These are phyloP conservation scores for Aspergillus sp. DNA, from an alignment of 2,329 filamentous ascomycete species.

Conservation along the genomic window DNA sequence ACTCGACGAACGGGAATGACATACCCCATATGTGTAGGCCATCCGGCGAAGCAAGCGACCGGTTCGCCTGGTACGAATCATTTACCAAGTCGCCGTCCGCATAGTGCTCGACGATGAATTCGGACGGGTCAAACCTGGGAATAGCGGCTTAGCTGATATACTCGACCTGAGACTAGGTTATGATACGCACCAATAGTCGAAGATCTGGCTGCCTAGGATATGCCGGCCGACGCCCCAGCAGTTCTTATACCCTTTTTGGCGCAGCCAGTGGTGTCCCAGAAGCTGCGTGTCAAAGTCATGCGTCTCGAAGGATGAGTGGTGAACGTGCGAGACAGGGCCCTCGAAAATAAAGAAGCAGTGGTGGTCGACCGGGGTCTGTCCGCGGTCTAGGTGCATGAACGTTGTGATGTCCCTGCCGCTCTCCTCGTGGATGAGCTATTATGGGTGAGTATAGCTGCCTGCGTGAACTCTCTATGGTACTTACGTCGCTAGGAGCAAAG, in stretches of 20 bases:
- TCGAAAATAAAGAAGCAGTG: conserved; percentile 44
- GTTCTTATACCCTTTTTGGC: conserved; percentile 51
- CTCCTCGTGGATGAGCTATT: conserved; percentile 5
- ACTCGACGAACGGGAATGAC: neutral
- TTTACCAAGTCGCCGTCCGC: conserved; percentile 61
- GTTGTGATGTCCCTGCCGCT: conserved; percentile 31
- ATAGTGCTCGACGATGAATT: conserved; percentile 60
- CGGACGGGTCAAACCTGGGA: conserved; percentile 40
- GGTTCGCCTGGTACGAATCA: conserved; percentile 40
- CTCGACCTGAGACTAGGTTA: too few species aligned
- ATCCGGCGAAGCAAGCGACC: conserved; percentile 4
- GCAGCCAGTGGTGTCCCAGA: conserved; percentile 60
- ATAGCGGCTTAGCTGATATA: too few species aligned
- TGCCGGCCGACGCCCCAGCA: conserved; percentile 65
- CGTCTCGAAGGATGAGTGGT: conserved; percentile 61
- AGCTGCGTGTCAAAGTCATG: conserved; percentile 63
- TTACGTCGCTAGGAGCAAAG: conserved; percentile 5
- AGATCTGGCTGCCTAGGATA: conserved; percentile 60
- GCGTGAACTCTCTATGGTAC: too few species aligned
- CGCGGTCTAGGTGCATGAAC: conserved; percentile 49
- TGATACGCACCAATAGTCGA: conserved; percentile 56
- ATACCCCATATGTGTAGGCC: conserved; percentile 5
- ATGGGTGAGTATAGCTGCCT: too few species aligned
- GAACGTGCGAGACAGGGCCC: conserved; percentile 41
- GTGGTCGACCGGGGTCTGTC: conserved; percentile 43